Conservation (phyloP, 108 stramenopile genomes). For the Mediolabrus comicus region DNA sequence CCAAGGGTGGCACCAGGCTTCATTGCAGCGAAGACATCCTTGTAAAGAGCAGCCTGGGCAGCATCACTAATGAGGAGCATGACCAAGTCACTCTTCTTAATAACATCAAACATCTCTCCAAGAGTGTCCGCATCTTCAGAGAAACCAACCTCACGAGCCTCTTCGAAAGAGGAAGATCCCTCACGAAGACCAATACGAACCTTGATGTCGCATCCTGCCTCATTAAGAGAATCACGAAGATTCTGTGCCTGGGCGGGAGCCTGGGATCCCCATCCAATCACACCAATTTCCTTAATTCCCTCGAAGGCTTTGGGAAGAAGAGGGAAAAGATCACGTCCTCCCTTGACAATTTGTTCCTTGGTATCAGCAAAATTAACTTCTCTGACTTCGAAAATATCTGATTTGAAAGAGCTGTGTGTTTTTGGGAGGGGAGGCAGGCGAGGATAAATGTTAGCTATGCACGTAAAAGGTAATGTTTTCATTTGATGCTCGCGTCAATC, state of each 20-base stretch:
- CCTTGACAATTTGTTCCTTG: conserved; percentile 94
- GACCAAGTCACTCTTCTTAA: conserved; percentile 91
- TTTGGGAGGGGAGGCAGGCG: not conserved
- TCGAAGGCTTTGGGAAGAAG: conserved; percentile 93
- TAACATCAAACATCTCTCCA: conserved; percentile 97
- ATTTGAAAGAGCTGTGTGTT: conserved; percentile 57
- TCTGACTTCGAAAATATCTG: conserved; percentile 86
- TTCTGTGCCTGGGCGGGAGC: conserved; percentile 98
- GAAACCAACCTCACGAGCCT: conserved; percentile 92
- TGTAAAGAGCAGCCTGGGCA: conserved; percentile 92
- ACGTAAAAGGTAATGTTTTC: not conserved
- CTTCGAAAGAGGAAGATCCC: conserved; percentile 88
- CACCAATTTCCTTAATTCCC: conserved; percentile 94
- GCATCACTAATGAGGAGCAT: conserved; percentile 97
- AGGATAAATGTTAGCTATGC: not conserved
- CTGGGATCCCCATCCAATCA: conserved; percentile 98
- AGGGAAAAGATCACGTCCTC: conserved; percentile 96
- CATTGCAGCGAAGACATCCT: conserved; percentile 96
- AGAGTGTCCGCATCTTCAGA: conserved; percentile 89
- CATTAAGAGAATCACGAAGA: conserved; percentile 86
- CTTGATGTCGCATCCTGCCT: conserved; percentile 80
- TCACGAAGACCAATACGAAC: conserved; percentile 94
- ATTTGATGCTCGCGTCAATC: not conserved
- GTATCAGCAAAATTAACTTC: conserved; percentile 89
- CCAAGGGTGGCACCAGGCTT: conserved; percentile 97